Percentiles rank a stretch among this genome's conserved stretches.
These are phyloP conservation scores for Candolleomyces aberdarensis DNA, from an alignment of 768 basidiomycete species.

Conservation along the genomic window DNA sequence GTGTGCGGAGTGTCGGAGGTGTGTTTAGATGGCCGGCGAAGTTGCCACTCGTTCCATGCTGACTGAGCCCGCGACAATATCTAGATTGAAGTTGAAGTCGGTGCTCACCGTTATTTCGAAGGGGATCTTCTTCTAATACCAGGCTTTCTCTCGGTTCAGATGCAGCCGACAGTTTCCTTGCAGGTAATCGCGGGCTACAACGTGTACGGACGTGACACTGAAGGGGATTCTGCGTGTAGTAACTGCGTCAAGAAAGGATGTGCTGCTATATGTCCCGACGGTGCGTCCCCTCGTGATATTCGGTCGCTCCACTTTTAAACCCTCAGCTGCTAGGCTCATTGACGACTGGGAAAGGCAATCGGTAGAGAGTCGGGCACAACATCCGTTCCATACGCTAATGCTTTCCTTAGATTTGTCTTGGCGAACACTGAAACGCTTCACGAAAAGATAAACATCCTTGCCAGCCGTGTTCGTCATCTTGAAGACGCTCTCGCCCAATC, in stretches of 20 bases:
- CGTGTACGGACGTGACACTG: neutral
- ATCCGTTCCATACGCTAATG: neutral
- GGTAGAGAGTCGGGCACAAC: conserved; percentile 30
- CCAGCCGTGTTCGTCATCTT: conserved; percentile 61
- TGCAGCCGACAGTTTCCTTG: conserved; percentile 68
- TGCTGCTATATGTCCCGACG: conserved; percentile 65
- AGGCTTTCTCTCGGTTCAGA: conserved; percentile 24
- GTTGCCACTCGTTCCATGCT: conserved; percentile 8
- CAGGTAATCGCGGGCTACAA: conserved; percentile 35
- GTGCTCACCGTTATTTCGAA: conserved; percentile 20
- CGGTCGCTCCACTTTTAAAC: conserved; percentile 9
- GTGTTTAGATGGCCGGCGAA: conserved; percentile 9
- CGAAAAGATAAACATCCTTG: conserved; percentile 60
- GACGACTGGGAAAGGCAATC: conserved; percentile 71
- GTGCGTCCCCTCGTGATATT: conserved; percentile 22
- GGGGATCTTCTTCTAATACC: conserved; percentile 11
- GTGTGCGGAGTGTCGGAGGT: conserved; percentile 73
- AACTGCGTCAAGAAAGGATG: conserved; percentile 61
- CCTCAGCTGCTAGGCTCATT: conserved; percentile 47
- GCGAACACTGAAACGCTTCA: conserved; percentile 70
- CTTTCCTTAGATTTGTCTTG: conserved; percentile 52
- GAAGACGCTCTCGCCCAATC: conserved; percentile 62
- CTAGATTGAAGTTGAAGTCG: conserved; percentile 66
- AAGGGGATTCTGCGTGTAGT: conserved; percentile 25
- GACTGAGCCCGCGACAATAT: conserved; percentile 12